Base-by-base conservation (phyloP, 257 asterid genomes). In the Leonotis leonurus region DNA sequence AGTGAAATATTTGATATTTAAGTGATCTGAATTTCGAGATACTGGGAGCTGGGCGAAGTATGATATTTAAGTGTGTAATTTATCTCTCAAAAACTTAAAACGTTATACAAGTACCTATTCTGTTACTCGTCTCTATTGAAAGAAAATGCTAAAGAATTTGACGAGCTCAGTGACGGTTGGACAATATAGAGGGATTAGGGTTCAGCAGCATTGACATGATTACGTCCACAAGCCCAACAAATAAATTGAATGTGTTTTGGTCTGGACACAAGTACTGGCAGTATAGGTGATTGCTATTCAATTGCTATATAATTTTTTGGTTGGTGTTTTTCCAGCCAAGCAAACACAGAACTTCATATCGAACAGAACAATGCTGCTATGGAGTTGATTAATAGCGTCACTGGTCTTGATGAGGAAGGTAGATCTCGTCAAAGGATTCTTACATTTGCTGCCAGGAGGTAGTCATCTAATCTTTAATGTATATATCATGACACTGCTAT, bases 391-490 rank as follows among this genome's bases (percentile, higher is more conserved):
- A 84, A 80, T 69, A 87, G 88, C 37, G 94, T 93, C 79, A 83
- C 91, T 1, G 97, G 97, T 70, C 83, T 77, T 66, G 99, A 89
- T 45, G 96, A 89, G 78, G 99, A 92, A 74, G 96, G 97, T 46
- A 87, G 93, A 73, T 89, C 99, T 70, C 99, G 99, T 68, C 96
- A 93, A 77, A 85, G 91, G 69, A 80, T 93, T 78, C 99, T 93
- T 50, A 86, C 96, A 35, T 93, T 80, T 64, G 96, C 99, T 76
- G 99, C 99, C 33, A 81, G 83, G 89, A 93, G 97, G 99, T 93
- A 70, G 59, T 51, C 57, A 13, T 68, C 56, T 56, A 25, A 50
- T 63, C 65, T 77, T 66, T 24, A 20, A 61, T 41, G 32, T 53
- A 51, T 45, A 61, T 55, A 58, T 17, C 40, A 50, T 25, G 57